Evolutionary conservation across 305 asterid genomes (phyloP), one percentile per base, ranked within the genome.

Genomic region (Euphrasia arctica): DNA sequence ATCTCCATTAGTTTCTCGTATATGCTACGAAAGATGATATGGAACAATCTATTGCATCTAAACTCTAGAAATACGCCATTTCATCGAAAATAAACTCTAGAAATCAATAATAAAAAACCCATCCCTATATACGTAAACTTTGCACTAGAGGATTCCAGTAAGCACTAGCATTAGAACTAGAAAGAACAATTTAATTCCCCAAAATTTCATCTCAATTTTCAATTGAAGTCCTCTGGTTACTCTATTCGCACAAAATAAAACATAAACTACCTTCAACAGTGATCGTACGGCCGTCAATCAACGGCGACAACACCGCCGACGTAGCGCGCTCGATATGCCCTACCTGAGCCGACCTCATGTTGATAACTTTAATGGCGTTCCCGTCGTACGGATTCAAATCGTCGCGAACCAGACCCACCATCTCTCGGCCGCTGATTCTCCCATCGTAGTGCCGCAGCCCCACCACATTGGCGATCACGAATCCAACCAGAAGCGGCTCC

Each of bases 321-420:
- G 80, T 88, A 4, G 78, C 0, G 64, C 84, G 80, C 66, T 90
- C 96, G 48, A 93, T 65, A 80, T 75, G 66, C 5, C 99, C 99
- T 15, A 93, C 92, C 75, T 90, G 99, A 6, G 63, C 66, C 4
- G 81, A 72, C 72, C 87, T 18, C 52, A 81, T 78, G 71, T 93
- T 90, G 28, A 93, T 61, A 36, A 88, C 99, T 70, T 72, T 80
- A 22, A 93, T 90, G 9, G 99, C 97, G 71, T 90, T 80, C 0
- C 10, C 63, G 61, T 93, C 97, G 51, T 70, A 63, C 0, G 83
- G 83, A 47, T 90, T 86, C 63, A 80, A 61, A 12, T 87, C 92
- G 3, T 88, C 95, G 12, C 97, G 89, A 41, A 84, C 84, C 65
- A 93, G 72, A 32, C 87, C 90, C 61, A 93, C 95, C 64, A 84